phyloP scores from a whole-genome alignment of 2,329 filamentous ascomycete species.

The Beauveria pseudobassiana region DNA sequence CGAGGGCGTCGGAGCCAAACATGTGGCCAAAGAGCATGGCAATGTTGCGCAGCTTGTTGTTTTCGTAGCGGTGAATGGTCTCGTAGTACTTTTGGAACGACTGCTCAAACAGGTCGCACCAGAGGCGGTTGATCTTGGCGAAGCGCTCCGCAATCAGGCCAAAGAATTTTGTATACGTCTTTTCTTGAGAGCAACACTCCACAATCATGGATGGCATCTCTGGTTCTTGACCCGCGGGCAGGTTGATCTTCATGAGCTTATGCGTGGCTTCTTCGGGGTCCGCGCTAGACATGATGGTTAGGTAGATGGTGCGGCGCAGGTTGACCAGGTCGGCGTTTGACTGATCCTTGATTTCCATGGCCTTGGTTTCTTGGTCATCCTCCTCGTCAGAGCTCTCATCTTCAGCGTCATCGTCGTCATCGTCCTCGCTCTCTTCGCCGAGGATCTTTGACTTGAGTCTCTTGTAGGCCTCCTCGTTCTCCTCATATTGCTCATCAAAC shows the following conservation, averaged over 20 bases:
- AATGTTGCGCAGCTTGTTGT: constrained; percentile 89
- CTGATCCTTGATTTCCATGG: constrained; percentile 94
- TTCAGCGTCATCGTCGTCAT: constrained; percentile 59
- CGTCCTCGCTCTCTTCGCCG: constrained; percentile 83
- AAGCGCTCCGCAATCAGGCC: constrained; percentile 91
- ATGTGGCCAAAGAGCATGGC: constrained; percentile 92
- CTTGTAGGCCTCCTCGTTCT: constrained; percentile 84
- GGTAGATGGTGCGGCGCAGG: constrained; percentile 85
- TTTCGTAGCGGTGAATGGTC: constrained; percentile 95
- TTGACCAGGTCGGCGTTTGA: constrained; percentile 94
- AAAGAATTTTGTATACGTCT: constrained; percentile 96
- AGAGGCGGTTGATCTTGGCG: constrained; percentile 89
- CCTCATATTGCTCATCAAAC: constrained; percentile 81
- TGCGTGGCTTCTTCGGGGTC: constrained; percentile 96
- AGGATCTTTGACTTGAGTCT: constrained; percentile 89
- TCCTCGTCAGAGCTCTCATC: constrained; percentile 64
- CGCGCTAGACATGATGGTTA: constrained; percentile 95
- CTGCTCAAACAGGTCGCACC: constrained; percentile 87
- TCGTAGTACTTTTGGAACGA: constrained; percentile 91
- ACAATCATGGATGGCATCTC: constrained; percentile 96
- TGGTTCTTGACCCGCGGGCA: constrained; percentile 78
- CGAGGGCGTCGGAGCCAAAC: constrained; percentile 78
- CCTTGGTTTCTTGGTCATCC: constrained; percentile 70
- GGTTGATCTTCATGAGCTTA: constrained; percentile 89
- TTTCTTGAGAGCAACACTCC: constrained; percentile 93